Evolutionary conservation across 1,284 basidiomycete genomes (phyloP).

Genomic region (Tylopilus sp.): DNA sequence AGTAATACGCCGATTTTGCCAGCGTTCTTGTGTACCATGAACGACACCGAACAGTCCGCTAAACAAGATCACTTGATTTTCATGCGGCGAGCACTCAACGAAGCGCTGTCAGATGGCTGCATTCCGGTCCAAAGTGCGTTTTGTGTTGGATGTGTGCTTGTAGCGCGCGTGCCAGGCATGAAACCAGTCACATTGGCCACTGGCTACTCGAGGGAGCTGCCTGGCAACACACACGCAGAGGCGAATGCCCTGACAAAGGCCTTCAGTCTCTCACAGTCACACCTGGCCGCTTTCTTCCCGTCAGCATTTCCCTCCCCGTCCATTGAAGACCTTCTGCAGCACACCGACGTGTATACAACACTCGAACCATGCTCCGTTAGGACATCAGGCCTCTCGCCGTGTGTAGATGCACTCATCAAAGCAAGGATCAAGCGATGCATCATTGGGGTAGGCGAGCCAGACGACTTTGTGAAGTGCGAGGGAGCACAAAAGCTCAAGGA

Average conservation of each 20-base stretch:
- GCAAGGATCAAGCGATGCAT: constrained; percentile 74
- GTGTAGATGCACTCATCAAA: constrained; percentile 80
- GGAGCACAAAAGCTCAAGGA: constrained; percentile 75
- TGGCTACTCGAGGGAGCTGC: constrained; percentile 89
- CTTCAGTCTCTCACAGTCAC: constrained; percentile 39
- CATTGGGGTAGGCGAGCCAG: constrained; percentile 90
- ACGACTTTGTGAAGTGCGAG: constrained; percentile 93
- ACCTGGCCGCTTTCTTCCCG: constrained; percentile 46
- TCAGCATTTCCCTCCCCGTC: constrained; percentile 26
- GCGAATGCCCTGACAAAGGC: constrained; percentile 89
- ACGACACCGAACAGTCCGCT: neutral
- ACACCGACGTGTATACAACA: constrained; percentile 85
- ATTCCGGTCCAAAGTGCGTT: constrained; percentile 79
- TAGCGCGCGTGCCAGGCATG: constrained; percentile 42
- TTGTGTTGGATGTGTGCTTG: constrained; percentile 90
- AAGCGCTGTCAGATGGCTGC: constrained; percentile 65
- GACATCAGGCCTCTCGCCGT: constrained; percentile 84
- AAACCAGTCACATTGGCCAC: constrained; percentile 61
- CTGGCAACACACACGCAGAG: constrained; percentile 97
- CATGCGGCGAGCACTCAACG: constrained; percentile 64
- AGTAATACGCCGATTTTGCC: neutral
- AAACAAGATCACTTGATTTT: constrained; percentile 44
- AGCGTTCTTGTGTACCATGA: constrained; percentile 7
- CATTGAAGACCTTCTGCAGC: constrained; percentile 48
- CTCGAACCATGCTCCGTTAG: constrained; percentile 95